Evolutionary conservation across 2,329 filamentous ascomycete species (phyloP).

Genomic region (Lasiodiplodia citricola): DNA sequence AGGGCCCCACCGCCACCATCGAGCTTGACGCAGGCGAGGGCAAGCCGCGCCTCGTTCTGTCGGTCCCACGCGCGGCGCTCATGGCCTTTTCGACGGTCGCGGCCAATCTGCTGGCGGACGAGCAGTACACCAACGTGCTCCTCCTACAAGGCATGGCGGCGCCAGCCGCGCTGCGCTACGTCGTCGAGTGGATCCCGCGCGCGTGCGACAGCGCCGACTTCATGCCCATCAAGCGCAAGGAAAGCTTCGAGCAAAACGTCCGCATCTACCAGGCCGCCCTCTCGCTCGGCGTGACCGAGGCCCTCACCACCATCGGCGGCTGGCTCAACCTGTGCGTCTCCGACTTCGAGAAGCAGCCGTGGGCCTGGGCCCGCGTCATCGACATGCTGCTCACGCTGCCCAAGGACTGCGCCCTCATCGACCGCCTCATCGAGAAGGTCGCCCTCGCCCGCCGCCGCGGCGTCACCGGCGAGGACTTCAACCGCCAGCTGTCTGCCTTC

Average conservation of each 20-base stretch:
- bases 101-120: neutral
- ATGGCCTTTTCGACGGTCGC: conserved; percentile 25
- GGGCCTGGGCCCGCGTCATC: neutral
- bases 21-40: conserved; percentile 11
- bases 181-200: conserved; percentile 24
- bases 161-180: conserved; percentile 16
- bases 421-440: conserved; percentile 24
- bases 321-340: conserved; percentile 16
- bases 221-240: conserved; percentile 24
- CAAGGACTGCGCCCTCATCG: conserved; percentile 9
- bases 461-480: neutral
- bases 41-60: neutral
- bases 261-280: conserved; percentile 25
- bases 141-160: conserved; percentile 16
- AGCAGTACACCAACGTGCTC: conserved; percentile 6
- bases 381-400: conserved; percentile 6
- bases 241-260: conserved; percentile 22
- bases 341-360: neutral
- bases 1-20: conserved; percentile 9
- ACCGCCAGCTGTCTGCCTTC: neutral
- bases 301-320: conserved; percentile 19
- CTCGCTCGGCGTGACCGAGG: conserved; percentile 24
- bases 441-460: conserved; percentile 15
- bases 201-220: conserved; percentile 22
- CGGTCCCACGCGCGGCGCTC: conserved; percentile 16